Conservation (phyloP, 2,329 filamentous ascomycete species). For the Paramyrothecium sp. region DNA sequence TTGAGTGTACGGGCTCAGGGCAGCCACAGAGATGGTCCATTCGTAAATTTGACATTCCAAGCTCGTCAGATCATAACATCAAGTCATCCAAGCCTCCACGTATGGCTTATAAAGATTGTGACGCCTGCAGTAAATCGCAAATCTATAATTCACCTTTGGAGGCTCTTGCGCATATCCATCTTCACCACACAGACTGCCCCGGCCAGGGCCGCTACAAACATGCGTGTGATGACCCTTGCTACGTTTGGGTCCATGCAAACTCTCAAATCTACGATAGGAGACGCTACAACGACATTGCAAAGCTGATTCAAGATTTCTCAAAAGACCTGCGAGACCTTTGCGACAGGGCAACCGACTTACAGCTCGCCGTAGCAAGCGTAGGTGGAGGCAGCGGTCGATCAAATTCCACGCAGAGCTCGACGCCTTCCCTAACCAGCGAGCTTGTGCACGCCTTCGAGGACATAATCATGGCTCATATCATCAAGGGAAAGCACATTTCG, state of each 20-base stretch:
- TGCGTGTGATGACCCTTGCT: neutral
- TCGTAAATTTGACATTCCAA: neutral
- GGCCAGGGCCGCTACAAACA: neutral
- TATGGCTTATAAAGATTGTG: neutral
- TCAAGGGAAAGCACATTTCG: neutral
- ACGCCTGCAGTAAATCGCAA: neutral
- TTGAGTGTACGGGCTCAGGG: neutral
- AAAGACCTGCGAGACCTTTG: neutral
- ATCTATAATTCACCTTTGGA: neutral
- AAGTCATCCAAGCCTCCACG: neutral
- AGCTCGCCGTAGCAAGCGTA: neutral
- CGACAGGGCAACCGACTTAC: neutral
- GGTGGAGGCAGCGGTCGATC: neutral
- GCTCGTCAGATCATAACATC: neutral
- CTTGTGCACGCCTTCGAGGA: neutral
- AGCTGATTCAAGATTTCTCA: neutral
- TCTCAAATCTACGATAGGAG: neutral
- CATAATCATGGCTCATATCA: neutral
- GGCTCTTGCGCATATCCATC: neutral
- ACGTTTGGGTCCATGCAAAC: neutral
- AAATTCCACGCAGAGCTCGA: neutral
- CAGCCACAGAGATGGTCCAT: neutral
- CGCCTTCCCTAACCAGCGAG: neutral
- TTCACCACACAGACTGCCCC: neutral
- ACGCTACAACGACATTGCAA: neutral